A percentile compares a stretch with the other conserved stretches of the same genome.
phyloP scores from a whole-genome alignment of 169 alveolate species.

The Neospora caninum region DNA sequence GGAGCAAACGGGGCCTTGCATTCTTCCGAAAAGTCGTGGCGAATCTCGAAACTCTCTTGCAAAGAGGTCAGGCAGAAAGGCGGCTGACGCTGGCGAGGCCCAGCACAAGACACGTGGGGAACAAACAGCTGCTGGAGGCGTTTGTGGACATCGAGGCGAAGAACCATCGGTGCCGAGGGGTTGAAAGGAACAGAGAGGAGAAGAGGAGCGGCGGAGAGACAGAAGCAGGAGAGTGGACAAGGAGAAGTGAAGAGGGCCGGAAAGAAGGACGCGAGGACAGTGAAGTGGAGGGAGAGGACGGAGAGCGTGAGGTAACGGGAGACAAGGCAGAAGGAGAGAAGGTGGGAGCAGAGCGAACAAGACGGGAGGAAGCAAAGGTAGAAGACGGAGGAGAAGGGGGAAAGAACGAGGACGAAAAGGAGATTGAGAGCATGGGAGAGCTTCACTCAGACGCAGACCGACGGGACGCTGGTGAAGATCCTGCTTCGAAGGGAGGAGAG shows the following conservation, averaged over 20 bases:
- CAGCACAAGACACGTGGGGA: slow-evolving; percentile 25
- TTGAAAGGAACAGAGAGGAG: not conserved
- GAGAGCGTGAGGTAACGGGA: not conserved
- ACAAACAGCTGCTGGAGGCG: slow-evolving; percentile 22
- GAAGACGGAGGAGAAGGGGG: not conserved
- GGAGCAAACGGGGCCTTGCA: too few species aligned
- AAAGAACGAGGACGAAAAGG: too few species aligned
- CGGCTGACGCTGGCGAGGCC: not conserved
- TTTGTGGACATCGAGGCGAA: not conserved
- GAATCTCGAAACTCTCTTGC: not conserved
- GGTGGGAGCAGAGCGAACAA: not conserved
- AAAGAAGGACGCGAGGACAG: too few species aligned
- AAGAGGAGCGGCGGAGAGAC: not conserved
- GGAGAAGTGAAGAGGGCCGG: not conserved
- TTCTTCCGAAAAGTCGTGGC: not conserved
- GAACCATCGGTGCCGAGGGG: not conserved
- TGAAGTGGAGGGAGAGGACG: not conserved
- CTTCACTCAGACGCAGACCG: too few species aligned
- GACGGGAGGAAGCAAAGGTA: not conserved
- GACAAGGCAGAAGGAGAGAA: not conserved
- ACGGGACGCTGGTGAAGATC: too few species aligned
- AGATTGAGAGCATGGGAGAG: too few species aligned
- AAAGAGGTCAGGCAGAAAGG: not conserved
- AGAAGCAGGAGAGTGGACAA: not conserved
- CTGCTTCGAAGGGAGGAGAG: not conserved